Conservation (phyloP, 805 yeast species). For the Kazachstania bromeliacearum region DNA sequence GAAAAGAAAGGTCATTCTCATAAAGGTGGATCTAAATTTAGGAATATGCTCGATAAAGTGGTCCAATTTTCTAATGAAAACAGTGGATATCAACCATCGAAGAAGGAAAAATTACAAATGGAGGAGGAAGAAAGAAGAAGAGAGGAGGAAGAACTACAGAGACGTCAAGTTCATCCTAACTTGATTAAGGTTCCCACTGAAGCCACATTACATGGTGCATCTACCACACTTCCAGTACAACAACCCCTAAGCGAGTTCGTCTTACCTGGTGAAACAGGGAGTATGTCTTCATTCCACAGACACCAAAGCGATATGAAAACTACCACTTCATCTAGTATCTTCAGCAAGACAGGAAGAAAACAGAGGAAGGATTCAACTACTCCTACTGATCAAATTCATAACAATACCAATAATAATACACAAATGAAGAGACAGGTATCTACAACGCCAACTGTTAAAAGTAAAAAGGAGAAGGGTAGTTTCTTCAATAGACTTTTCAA, state of each 20-base stretch:
- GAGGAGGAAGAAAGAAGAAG: slow-evolving; percentile 2
- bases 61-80: slow-evolving; percentile 29
- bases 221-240: slow-evolving; percentile 13
- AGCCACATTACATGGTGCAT: slow-evolving; percentile 10
- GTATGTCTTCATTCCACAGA: slow-evolving; percentile 11
- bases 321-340: slow-evolving; percentile 7
- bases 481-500: slow-evolving; percentile 9
- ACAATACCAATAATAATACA: not conserved
- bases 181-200: not conserved
- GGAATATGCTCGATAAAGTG: slow-evolving; percentile 22
- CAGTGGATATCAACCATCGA: slow-evolving; percentile 26
- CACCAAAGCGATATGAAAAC: slow-evolving; percentile 4
- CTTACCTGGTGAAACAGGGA: slow-evolving; percentile 2
- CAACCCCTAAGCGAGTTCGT: slow-evolving; percentile 4
- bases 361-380: slow-evolving; percentile 3
- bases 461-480: slow-evolving; percentile 5
- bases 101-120: slow-evolving; percentile 9
- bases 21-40: slow-evolving; percentile 15
- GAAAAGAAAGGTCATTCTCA: slow-evolving; percentile 1
- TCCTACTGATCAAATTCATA: not conserved
- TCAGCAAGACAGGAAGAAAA: slow-evolving; percentile 5
- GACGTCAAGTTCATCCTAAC: slow-evolving; percentile 1
- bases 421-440: slow-evolving; percentile 1
- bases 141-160: slow-evolving; percentile 1
- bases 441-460: not conserved